Evolutionary conservation across 192 early-diverging fungal genomes (phyloP), one percentile per base, ranked within the genome.

Genomic region (Geranomyces variabilis): DNA sequence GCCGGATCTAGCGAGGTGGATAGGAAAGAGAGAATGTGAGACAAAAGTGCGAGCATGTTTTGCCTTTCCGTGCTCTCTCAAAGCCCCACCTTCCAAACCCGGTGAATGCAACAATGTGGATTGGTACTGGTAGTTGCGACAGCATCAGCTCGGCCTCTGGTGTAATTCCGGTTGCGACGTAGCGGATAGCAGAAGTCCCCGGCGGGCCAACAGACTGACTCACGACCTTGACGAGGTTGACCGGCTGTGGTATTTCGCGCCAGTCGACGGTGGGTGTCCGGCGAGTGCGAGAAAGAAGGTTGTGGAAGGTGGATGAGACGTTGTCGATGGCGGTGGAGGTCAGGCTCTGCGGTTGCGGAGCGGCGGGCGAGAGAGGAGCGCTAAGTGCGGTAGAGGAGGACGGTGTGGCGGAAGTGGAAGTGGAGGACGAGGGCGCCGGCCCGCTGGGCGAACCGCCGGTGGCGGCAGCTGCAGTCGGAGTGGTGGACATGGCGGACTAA

Each of bases 21-120:
- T 41, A 41, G 10, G 36, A 3, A 41, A 41, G 5, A 41, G 36
- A 41, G 36, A 41, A 41, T 3, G n/a, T n/a, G n/a, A n/a, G n/a
- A n/a, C n/a, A n/a, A n/a, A n/a, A n/a, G n/a, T n/a, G n/a, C n/a
- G n/a, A 41, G 36, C 36, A 7, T 41, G 36, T 41, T 41, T 41
- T 41, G 5, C 36, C 36, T 41, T 41, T 41, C 36, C 10, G 5
- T 41, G 3, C 10, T 41, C 36, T 41, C 36, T 26, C 51, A 17
- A 4, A 8, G 24, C 6, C 28, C 29, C 28, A 68, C 59, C 80
- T 75, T 4, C 84, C 84, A 70, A 81, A 82, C 2, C 84, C 84
- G 29, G 79, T 76, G 68, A 85, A 85, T 17, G 81, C 84, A 36
- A 74, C 75, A 58, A 85, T 77, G 69, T 79, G 77, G 13, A 85